Conservation (phyloP, 1,284 basidiomycete genomes). For the Ustilago vetiveriae region DNA sequence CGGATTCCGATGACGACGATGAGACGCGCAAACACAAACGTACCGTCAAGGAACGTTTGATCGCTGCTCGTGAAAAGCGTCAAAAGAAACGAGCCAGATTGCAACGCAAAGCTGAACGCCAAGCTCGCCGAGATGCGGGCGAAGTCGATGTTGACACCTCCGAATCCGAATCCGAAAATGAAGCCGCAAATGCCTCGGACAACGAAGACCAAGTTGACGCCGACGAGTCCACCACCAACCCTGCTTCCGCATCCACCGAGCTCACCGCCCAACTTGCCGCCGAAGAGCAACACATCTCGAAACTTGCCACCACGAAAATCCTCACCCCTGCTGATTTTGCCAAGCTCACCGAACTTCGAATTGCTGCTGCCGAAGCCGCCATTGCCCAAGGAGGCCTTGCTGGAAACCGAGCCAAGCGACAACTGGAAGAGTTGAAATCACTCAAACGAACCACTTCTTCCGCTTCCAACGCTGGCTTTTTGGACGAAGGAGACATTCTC, state of each 20-base stretch:
- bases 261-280: slow-evolving; percentile 21
- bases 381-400: slow-evolving; percentile 54
- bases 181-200: slow-evolving; percentile 60
- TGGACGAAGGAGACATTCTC: slow-evolving; percentile 73
- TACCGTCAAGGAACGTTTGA: slow-evolving; percentile 40
- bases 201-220: slow-evolving; percentile 64
- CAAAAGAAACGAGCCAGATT: slow-evolving; percentile 50
- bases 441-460: slow-evolving; percentile 70
- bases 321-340: slow-evolving; percentile 97
- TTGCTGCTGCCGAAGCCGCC: slow-evolving; percentile 79
- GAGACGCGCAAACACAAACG: slow-evolving; percentile 52
- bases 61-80: slow-evolving; percentile 48
- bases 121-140: slow-evolving; percentile 63
- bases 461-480: slow-evolving; percentile 64
- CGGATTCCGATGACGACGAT: slow-evolving; percentile 84
- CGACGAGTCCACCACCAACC: slow-evolving; percentile 23
- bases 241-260: background rate
- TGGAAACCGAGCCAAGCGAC: slow-evolving; percentile 52
- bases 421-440: slow-evolving; percentile 74
- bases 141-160: slow-evolving; percentile 59
- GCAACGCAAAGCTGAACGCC: slow-evolving; percentile 55
- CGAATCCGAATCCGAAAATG: slow-evolving; percentile 51
- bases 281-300: slow-evolving; percentile 51
- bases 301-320: slow-evolving; percentile 82
- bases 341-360: slow-evolving; percentile 85